These are phyloP conservation scores for Cardiospermum halicacabum DNA, from an alignment of 345 rosid species.

Conservation along the genomic window DNA sequence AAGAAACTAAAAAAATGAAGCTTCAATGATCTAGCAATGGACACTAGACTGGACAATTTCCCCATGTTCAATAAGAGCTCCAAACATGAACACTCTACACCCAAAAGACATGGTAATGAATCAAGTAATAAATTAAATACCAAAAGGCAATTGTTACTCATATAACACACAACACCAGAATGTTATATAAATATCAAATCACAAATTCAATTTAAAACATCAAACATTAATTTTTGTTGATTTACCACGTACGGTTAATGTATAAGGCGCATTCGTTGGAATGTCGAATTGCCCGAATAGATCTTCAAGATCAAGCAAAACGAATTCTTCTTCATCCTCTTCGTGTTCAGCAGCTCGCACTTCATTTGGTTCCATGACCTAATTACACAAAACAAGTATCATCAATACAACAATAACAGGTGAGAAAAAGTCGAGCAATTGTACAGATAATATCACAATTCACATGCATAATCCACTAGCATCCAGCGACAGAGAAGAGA, in stretches of 20 bases:
- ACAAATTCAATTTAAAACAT: neutral
- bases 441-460: no score
- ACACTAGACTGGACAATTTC: no score
- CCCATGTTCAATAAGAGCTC: no score
- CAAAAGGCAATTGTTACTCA: neutral
- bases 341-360: conserved; percentile 6
- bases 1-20: no score
- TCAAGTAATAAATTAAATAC: neutral
- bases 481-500: no score
- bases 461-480: no score
- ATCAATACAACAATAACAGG: neutral
- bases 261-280: conserved; percentile 43
- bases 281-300: conserved; percentile 36
- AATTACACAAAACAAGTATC: neutral
- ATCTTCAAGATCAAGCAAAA: conserved; percentile 49
- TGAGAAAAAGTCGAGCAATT: neutral
- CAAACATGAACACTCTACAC: no score
- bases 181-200: neutral
- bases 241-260: conserved; percentile 36
- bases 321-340: conserved; percentile 41
- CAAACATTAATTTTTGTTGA: neutral
- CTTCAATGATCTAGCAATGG: no score
- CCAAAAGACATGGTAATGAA: neutral
- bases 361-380: conserved; percentile 32
- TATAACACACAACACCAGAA: no score